Conservation (phyloP, 1,284 basidiomycete species). For the Ganoderma resinaceum region DNA sequence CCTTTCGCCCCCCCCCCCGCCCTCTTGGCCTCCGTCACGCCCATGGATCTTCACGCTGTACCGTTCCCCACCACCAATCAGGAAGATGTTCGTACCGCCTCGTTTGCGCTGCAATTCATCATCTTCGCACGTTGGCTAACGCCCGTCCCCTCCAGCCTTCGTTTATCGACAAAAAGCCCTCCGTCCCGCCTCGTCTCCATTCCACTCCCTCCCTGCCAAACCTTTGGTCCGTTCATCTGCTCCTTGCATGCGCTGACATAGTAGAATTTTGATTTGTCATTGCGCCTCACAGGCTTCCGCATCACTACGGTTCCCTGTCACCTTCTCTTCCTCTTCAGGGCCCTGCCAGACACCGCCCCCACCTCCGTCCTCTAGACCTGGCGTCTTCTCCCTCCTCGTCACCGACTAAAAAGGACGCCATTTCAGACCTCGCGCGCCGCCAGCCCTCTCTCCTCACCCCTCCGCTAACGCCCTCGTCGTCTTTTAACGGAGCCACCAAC, state of each 20-base stretch:
- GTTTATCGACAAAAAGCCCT: slow-evolving; percentile 26
- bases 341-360: slow-evolving; percentile 37
- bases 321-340: slow-evolving; percentile 22
- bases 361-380: slow-evolving; percentile 40
- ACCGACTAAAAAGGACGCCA: slow-evolving; percentile 25
- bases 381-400: slow-evolving; percentile 33
- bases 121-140: slow-evolving; percentile 26
- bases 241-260: neutral
- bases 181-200: slow-evolving; percentile 33
- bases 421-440: slow-evolving; percentile 26
- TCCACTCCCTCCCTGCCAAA: slow-evolving; percentile 38
- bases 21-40: neutral
- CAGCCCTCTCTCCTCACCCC: slow-evolving; percentile 35
- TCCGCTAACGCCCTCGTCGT: slow-evolving; percentile 41
- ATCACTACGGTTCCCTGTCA: slow-evolving; percentile 23
- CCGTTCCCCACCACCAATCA: slow-evolving; percentile 39
- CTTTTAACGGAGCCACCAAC: slow-evolving; percentile 35
- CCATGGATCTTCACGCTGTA: slow-evolving; percentile 32
- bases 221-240: slow-evolving; percentile 31
- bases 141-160: slow-evolving; percentile 15
- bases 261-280: neutral
- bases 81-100: slow-evolving; percentile 36
- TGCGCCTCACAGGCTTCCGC: slow-evolving; percentile 24
- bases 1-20: neutral
- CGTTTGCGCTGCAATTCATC: slow-evolving; percentile 17